phyloP scores from a whole-genome alignment of 2,329 filamentous ascomycete genomes.

The Tothia fuscella region DNA sequence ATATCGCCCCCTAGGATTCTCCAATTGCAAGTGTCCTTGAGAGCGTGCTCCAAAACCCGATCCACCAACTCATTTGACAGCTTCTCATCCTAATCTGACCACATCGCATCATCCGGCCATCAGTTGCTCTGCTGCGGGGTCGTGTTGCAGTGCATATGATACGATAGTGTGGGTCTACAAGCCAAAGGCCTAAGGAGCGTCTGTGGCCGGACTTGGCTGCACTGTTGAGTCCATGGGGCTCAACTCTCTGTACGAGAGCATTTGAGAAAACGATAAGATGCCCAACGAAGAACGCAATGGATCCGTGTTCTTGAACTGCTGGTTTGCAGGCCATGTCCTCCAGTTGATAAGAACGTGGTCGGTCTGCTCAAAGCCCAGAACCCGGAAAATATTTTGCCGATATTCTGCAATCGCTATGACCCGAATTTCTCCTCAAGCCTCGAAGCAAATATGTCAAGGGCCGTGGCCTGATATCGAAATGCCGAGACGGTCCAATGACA shows the following conservation, averaged over 20 bases:
- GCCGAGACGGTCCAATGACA: background rate
- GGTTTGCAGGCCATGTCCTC: slow-evolving; percentile 11
- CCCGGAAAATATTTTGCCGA: slow-evolving; percentile 17
- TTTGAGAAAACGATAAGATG: slow-evolving; percentile 1
- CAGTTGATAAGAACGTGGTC: background rate
- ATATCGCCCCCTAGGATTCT: background rate
- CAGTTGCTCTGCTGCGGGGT: slow-evolving; percentile 39
- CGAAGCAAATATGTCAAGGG: background rate
- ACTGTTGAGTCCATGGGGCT: slow-evolving; percentile 39
- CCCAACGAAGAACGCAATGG: background rate
- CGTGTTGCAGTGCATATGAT: slow-evolving; percentile 42
- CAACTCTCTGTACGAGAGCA: slow-evolving; percentile 37
- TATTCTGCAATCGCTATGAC: slow-evolving; percentile 5
- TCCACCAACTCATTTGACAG: background rate
- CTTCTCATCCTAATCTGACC: background rate
- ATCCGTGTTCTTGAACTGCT: slow-evolving; percentile 2
- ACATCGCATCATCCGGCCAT: background rate
- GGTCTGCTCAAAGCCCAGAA: slow-evolving; percentile 15
- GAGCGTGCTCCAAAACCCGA: background rate
- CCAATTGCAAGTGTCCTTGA: background rate
- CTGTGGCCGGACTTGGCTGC: slow-evolving; percentile 40
- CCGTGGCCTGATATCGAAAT: background rate
- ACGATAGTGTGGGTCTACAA: slow-evolving; percentile 43
- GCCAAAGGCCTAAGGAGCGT: slow-evolving; percentile 45
- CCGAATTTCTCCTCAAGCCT: slow-evolving; percentile 19